phyloP scores from a whole-genome alignment of 169 alveolate species.

The Cryptosporidium canis region DNA sequence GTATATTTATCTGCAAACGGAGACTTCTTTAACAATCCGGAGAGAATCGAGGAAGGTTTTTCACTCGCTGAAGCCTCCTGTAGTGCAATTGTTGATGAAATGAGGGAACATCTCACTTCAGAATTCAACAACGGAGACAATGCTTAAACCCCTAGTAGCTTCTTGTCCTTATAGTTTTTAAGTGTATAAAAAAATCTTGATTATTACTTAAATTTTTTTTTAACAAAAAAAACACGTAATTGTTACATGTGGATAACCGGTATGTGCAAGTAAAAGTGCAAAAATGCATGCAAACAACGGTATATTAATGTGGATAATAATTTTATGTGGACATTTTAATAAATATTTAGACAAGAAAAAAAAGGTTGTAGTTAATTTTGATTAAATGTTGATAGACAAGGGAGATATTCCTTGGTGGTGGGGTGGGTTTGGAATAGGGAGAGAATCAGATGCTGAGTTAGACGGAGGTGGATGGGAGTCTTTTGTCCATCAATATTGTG shows the following conservation, averaged over 20 bases:
- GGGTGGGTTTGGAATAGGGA: too few species aligned
- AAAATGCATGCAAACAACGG: slow-evolving; percentile 24
- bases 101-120: slow-evolving; percentile 43
- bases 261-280: background rate
- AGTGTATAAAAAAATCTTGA: background rate
- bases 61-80: slow-evolving; percentile 71
- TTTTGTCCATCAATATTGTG: too few species aligned
- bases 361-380: background rate
- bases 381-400: background rate
- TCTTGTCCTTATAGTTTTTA: background rate
- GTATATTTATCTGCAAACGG: slow-evolving; percentile 58
- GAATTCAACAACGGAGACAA: background rate
- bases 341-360: background rate
- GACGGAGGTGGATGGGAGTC: too few species aligned
- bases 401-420: too few species aligned
- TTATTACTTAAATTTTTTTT: background rate
- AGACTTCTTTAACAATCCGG: background rate
- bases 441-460: too few species aligned
- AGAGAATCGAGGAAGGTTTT: slow-evolving; percentile 13
- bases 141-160: background rate
- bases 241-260: slow-evolving; percentile 21
- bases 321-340: background rate
- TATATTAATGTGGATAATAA: background rate
- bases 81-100: slow-evolving; percentile 60
- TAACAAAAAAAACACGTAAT: slow-evolving; percentile 16